A percentile compares a stretch with the other conserved stretches of the same genome.
phyloP scores from a whole-genome alignment of 495 filamentous ascomycete genomes.

The Aspergillus kassunensis region DNA sequence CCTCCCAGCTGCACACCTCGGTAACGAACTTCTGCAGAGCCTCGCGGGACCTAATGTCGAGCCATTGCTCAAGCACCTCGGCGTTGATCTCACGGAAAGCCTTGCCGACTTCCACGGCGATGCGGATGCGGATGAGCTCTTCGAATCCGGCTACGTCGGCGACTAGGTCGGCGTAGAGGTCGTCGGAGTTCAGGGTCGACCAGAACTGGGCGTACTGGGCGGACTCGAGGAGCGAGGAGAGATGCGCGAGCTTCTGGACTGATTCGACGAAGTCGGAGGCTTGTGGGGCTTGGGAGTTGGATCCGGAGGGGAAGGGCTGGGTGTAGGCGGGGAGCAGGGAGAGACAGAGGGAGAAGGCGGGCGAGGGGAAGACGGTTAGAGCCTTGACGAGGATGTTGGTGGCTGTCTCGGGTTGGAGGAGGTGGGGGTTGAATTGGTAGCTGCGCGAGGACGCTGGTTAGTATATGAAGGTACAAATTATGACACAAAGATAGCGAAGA shows the following conservation, averaged over 20 bases:
- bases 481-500: constrained; percentile 3
- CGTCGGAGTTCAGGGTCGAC: constrained; percentile 85
- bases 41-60: constrained; percentile 67
- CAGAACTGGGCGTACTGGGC: constrained; percentile 91
- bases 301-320: constrained; percentile 52
- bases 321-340: constrained; percentile 83
- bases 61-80: constrained; percentile 76
- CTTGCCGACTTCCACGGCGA: constrained; percentile 85
- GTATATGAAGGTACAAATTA: background rate
- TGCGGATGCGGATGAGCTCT: constrained; percentile 88
- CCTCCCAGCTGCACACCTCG: constrained; percentile 83
- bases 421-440: constrained; percentile 99
- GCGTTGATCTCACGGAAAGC: constrained; percentile 78
- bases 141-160: constrained; percentile 95
- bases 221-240: constrained; percentile 80
- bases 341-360: constrained; percentile 90
- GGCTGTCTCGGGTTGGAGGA: constrained; percentile 89
- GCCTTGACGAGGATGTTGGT: constrained; percentile 99
- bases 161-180: constrained; percentile 92
- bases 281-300: constrained; percentile 57
- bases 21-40: constrained; percentile 75
- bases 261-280: constrained; percentile 70
- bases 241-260: constrained; percentile 77
- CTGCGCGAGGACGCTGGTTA: constrained; percentile 41
- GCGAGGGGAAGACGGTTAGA: constrained; percentile 93